Base-by-base conservation (phyloP, 352 stramenopile genomes). In the Salisapilia sapeloensis region DNA sequence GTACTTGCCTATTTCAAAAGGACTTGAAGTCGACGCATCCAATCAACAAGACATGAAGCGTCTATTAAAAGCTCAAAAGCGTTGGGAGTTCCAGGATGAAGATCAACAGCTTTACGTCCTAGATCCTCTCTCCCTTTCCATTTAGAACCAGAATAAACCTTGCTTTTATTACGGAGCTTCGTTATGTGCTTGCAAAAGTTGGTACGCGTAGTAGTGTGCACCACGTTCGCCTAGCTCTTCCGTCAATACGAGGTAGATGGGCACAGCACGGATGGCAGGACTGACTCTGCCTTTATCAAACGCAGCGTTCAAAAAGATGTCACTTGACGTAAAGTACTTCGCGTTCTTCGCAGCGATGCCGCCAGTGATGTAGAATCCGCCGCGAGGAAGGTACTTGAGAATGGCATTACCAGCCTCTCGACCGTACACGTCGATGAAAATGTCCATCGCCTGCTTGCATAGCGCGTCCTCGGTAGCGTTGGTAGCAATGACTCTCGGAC, bases 311-410 rank as follows among this genome's bases (percentile, higher is more conserved):
- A 89, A 60, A 50, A 94, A 92, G 36, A 70, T 64, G 18, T 63
- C 51, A 32, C 58, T 61, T 51, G 78, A 55, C 21, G 63, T 80
- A 50, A 98, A 96, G 42, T 86, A 90, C 44, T 91, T 60, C 26
- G 98, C 65, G 56, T 98, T 97, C 60, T 98, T 98, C 0, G 83
- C 82, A n/a, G 94, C 96, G 17, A 98, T 67, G 19, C 93, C 94
- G 21, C 94, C 94, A 9, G 90, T 95, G 33, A 98, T 83, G 75
- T 96, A 98, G 38, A 98, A 82, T 13, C 94, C 94, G 48, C 92
- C 93, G 24, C 77, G 92, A 16, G 93, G 93, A 34, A 97, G 75
- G 38, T 89, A 97, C 57, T 97, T 97, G 38, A 98, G 71, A 35
- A 79, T 81, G 29, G 80, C 72, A 46, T 78, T 92, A 17, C 94